A percentile compares a stretch with the other conserved stretches of the same genome.
These are phyloP conservation scores for Neurospora sp. DNA, from an alignment of 495 filamentous ascomycete species.

Conservation along the genomic window DNA sequence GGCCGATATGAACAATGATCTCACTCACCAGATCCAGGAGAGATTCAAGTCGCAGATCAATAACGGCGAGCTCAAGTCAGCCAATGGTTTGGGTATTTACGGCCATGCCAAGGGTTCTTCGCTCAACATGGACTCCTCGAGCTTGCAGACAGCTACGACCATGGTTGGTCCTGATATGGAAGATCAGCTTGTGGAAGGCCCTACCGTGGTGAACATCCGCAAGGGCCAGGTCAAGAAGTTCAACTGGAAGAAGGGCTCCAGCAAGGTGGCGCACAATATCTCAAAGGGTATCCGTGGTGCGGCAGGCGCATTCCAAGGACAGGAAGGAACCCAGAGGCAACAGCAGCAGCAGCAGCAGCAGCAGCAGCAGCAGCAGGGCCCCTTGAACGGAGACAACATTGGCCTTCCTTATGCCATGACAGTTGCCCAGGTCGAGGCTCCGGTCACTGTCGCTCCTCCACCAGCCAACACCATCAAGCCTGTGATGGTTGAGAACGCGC, in stretches of 20 bases:
- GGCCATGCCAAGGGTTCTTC: slow-evolving; percentile 64
- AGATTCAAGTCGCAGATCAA: slow-evolving; percentile 73
- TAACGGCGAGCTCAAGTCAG: slow-evolving; percentile 39
- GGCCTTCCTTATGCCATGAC: slow-evolving; percentile 55
- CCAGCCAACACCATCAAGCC: slow-evolving; percentile 10
- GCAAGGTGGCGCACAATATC: slow-evolving; percentile 86
- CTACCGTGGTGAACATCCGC: slow-evolving; percentile 84
- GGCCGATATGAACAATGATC: slow-evolving; percentile 84
- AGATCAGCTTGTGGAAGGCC: slow-evolving; percentile 59
- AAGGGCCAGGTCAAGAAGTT: slow-evolving; percentile 91
- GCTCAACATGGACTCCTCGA: slow-evolving; percentile 38
- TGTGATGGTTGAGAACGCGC: slow-evolving; percentile 39
- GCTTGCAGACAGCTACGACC: slow-evolving; percentile 26
- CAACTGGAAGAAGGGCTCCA: slow-evolving; percentile 96
- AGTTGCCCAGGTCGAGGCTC: slow-evolving; percentile 36
- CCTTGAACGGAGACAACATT: slow-evolving; percentile 40
- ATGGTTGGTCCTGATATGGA: slow-evolving; percentile 58
- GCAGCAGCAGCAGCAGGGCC: slow-evolving; percentile 37
- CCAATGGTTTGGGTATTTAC: slow-evolving; percentile 83
- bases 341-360: slow-evolving; percentile 24
- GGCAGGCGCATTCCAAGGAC: slow-evolving; percentile 45
- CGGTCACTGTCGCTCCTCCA: slow-evolving; percentile 18
- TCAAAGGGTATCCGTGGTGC: slow-evolving; percentile 86
- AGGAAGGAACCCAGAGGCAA: slow-evolving; percentile 14
- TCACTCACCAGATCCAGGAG: slow-evolving; percentile 89